Evolutionary conservation across 2,329 filamentous ascomycete species (phyloP).

Genomic region (Ampelomyces quisqualis): DNA sequence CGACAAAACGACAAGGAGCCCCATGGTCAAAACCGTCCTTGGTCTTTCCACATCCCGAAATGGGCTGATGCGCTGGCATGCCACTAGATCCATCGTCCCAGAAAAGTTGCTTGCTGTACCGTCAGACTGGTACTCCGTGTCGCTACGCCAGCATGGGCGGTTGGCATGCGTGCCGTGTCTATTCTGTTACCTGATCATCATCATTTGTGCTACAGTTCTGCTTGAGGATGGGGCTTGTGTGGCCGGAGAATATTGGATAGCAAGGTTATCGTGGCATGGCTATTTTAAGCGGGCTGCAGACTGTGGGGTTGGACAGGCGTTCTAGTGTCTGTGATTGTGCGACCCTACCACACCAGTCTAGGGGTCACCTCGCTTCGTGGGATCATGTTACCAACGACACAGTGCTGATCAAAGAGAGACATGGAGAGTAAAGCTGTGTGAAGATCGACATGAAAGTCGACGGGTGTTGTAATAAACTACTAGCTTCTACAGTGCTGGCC

Average conservation of each 20-base stretch:
- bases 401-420: constrained; percentile 8
- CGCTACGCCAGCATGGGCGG: constrained; percentile 10
- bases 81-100: neutral
- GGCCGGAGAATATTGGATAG: constrained; percentile 2
- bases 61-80: constrained; percentile 3
- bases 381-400: constrained; percentile 11
- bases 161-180: constrained; percentile 14
- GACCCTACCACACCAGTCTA: constrained; percentile 20
- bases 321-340: constrained; percentile 7
- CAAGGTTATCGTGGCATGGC: constrained; percentile 20
- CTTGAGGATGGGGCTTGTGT: constrained; percentile 5
- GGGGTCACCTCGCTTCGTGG: constrained; percentile 3
- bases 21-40: constrained; percentile 1
- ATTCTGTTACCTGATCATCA: constrained; percentile 20
- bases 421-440: neutral
- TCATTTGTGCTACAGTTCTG: constrained; percentile 13
- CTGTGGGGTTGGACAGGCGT: constrained; percentile 11
- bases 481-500: constrained; percentile 24
- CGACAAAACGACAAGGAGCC: constrained; percentile 11
- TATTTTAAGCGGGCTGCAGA: constrained; percentile 20
- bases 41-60: neutral
- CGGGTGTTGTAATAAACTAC: constrained; percentile 8
- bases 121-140: constrained; percentile 15
- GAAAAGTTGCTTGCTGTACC: constrained; percentile 8
- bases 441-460: constrained; percentile 14